Conservation (phyloP, 1,284 basidiomycete genomes). For the Afroboletus lepidellus region DNA sequence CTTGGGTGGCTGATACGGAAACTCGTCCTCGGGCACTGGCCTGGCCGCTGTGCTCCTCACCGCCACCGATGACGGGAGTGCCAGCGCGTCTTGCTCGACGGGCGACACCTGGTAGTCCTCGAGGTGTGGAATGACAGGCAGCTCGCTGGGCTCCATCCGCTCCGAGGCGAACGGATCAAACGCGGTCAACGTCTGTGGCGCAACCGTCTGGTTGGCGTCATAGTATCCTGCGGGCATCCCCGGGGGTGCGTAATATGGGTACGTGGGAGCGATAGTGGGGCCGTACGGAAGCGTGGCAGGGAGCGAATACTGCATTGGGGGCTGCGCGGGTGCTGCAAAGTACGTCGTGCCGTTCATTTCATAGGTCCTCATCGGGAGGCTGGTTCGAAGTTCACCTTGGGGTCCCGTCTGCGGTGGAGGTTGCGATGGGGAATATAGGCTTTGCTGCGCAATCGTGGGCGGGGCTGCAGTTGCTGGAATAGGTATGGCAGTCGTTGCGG, state of each 20-base stretch:
- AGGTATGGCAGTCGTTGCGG: conserved; percentile 4
- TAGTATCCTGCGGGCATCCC: conserved; percentile 4
- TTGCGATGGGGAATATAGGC: conserved; percentile 1
- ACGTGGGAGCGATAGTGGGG: conserved; percentile 4
- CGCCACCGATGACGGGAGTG: not conserved
- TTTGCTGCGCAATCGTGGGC: conserved; percentile 2
- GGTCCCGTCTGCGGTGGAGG: not conserved
- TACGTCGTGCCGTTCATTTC: conserved; percentile 38
- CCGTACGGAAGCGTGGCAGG: conserved; percentile 13
- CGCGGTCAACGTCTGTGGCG: not conserved
- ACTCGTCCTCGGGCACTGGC: conserved; percentile 15
- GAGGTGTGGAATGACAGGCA: conserved; percentile 20
- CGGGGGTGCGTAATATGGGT: conserved; percentile 14
- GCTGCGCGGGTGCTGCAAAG: conserved; percentile 19
- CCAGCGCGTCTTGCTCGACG: not conserved
- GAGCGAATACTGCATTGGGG: conserved; percentile 6
- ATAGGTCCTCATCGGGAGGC: conserved; percentile 21
- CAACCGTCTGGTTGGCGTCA: not conserved
- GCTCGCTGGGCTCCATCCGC: conserved; percentile 9
- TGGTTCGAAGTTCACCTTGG: not conserved
- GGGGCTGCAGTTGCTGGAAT: not conserved
- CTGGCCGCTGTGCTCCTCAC: not conserved
- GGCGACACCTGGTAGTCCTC: conserved; percentile 11
- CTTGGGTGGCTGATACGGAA: conserved; percentile 31
- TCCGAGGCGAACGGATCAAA: conserved; percentile 29